phyloP scores from a whole-genome alignment of 73 alveolate genomes.

The Symbiodinium natans region DNA sequence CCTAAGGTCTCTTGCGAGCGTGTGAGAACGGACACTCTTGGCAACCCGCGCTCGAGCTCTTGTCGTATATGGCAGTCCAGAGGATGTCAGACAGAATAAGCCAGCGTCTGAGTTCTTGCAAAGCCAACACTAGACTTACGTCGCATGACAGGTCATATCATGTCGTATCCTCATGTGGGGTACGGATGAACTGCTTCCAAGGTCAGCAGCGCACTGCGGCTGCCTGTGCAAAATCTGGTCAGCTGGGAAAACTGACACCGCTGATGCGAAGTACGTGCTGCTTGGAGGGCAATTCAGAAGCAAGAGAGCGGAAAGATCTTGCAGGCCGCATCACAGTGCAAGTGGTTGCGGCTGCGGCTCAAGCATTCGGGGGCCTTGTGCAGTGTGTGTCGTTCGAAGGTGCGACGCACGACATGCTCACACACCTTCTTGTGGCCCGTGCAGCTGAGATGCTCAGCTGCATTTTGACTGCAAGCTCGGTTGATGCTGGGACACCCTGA shows the following conservation, averaged over 20 bases:
- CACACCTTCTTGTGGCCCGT: too few relatives aligned
- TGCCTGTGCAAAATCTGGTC: neutral
- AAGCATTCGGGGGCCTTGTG: too few relatives aligned
- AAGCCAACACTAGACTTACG: too few relatives aligned
- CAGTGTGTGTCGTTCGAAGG: neutral
- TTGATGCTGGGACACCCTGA: too few relatives aligned
- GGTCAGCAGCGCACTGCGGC: neutral
- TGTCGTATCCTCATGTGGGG: neutral
- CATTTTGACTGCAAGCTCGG: too few relatives aligned
- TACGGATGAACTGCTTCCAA: too few relatives aligned
- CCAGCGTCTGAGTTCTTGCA: neutral
- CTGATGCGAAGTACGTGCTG: neutral
- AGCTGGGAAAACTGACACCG: neutral
- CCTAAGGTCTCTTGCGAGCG: too few relatives aligned
- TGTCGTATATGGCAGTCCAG: too few relatives aligned
- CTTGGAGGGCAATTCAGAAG: neutral
- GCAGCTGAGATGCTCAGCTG: neutral
- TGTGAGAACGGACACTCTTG: neutral
- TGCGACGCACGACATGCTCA: neutral
- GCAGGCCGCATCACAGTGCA: too few relatives aligned
- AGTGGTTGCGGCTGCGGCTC: too few relatives aligned
- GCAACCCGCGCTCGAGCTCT: neutral
- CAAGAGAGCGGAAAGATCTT: too few relatives aligned
- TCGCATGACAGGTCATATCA: too few relatives aligned
- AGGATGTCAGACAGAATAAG: neutral